These are phyloP conservation scores for Vickermania spadyakhi DNA, from an alignment of 208 protist species.

Conservation along the genomic window DNA sequence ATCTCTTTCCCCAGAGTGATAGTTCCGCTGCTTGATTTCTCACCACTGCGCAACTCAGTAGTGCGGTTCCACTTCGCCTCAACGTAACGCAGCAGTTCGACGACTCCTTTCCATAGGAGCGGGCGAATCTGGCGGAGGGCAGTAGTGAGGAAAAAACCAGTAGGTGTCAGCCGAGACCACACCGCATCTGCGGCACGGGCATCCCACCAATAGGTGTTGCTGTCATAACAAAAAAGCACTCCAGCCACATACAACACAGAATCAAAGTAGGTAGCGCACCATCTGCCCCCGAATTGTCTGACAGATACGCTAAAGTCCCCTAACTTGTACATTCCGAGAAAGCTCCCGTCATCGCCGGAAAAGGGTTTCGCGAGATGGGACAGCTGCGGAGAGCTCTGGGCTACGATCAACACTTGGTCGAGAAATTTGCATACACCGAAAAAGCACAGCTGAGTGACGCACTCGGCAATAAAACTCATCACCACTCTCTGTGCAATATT, in stretches of 20 bases:
- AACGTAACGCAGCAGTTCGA: not conserved
- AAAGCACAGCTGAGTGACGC: not conserved
- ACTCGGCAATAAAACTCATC: not conserved
- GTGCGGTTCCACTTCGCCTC: no score
- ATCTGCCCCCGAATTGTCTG: no score
- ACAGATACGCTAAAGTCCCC: conserved; percentile 20
- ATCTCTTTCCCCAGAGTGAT: not conserved
- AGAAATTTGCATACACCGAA: not conserved
- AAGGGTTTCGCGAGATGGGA: not conserved
- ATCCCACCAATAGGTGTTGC: not conserved
- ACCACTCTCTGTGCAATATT: not conserved
- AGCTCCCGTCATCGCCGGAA: not conserved
- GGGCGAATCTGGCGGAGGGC: conserved; percentile 9
- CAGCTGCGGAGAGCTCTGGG: not conserved
- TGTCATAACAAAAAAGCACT: not conserved
- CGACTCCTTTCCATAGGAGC: conserved; percentile 4
- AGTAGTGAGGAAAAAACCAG: conserved; percentile 13
- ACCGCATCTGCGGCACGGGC: conserved; percentile 15
- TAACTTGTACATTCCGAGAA: conserved; percentile 1
- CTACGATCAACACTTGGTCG: not conserved
- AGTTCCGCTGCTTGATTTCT: not conserved
- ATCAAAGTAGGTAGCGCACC: no score
- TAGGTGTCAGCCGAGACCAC: conserved; percentile 17
- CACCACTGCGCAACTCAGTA: no score
- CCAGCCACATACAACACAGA: no score